Evolutionary conservation across 495 filamentous ascomycete genomes (phyloP).

Genomic region (Neurospora africana): DNA sequence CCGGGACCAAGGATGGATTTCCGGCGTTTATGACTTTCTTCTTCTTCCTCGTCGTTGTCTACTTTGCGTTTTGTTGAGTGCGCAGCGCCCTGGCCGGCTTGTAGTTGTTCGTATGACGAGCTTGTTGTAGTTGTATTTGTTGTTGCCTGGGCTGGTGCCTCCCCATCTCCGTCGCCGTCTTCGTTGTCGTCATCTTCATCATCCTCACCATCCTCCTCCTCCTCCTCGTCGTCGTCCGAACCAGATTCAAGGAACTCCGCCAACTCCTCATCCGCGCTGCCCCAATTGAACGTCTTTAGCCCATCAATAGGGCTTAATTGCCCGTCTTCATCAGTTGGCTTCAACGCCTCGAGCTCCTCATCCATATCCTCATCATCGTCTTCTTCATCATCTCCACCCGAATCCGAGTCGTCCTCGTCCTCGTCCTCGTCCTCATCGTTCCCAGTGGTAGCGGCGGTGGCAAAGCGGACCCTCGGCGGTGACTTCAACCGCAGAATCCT

Average conservation of each 20-base stretch:
- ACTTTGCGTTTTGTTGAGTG: conserved; percentile 12
- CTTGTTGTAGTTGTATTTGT: background rate
- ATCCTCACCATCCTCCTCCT: conserved; percentile 5
- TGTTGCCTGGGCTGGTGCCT: conserved; percentile 19
- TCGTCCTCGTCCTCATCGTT: conserved; percentile 38
- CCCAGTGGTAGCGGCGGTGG: conserved; percentile 4
- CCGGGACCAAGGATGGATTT: conserved; percentile 38
- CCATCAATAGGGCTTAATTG: conserved; percentile 43
- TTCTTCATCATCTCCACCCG: conserved; percentile 31
- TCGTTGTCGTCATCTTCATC: conserved; percentile 22
- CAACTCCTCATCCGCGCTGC: conserved; percentile 58
- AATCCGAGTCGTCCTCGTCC: conserved; percentile 30
- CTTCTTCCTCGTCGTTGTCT: conserved; percentile 24
- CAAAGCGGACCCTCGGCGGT: background rate
- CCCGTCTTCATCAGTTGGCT: conserved; percentile 40
- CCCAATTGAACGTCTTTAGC: conserved; percentile 48
- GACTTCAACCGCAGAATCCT: conserved; percentile 8
- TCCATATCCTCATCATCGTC: conserved; percentile 30
- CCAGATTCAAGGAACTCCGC: conserved; percentile 59
- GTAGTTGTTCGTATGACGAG: background rate
- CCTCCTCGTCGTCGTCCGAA: conserved; percentile 47
- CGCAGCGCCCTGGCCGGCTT: background rate
- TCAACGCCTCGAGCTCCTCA: conserved; percentile 14
- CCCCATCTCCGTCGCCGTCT: conserved; percentile 19
- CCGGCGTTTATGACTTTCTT: background rate